Evolutionary conservation across 225 moss, liverwort and hornwort species (phyloP).

Genomic region (Pseudisothecium myosuroides): DNA sequence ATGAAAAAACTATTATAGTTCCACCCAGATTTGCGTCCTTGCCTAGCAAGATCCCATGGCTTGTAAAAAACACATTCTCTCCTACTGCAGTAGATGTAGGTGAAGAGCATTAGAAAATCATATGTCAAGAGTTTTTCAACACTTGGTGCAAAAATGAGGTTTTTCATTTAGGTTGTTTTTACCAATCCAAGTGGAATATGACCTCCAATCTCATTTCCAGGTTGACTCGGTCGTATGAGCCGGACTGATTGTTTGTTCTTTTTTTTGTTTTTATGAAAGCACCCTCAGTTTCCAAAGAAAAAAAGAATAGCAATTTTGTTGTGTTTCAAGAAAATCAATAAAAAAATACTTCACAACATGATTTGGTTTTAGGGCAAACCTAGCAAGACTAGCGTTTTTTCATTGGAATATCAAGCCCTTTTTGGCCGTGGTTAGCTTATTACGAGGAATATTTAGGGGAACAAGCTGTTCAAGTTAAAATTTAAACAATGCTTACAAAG

Average conservation of each 20-base stretch:
- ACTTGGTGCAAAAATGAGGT: no score
- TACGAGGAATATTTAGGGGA: fast-evolving
- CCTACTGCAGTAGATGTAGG: background rate
- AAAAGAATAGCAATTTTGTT: background rate
- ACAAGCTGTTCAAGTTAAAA: fast-evolving
- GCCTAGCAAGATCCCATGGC: fast-evolving
- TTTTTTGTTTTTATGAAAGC: background rate
- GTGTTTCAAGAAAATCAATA: background rate
- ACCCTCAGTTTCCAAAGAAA: fast-evolving
- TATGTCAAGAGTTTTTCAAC: background rate
- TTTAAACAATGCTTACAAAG: background rate
- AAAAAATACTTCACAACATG: background rate
- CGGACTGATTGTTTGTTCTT: fast-evolving
- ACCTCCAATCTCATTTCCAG: background rate
- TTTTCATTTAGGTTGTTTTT: background rate
- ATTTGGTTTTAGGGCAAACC: background rate
- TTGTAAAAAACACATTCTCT: background rate
- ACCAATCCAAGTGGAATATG: background rate
- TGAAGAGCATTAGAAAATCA: background rate
- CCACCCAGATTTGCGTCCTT: fast-evolving
- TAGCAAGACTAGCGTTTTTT: fast-evolving
- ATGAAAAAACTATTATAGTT: background rate
- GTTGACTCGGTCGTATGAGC: fast-evolving
- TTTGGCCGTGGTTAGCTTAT: background rate
- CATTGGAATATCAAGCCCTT: fast-evolving